These are phyloP conservation scores for Ramaria rubella DNA, from an alignment of 768 basidiomycete species.

Conservation along the genomic window DNA sequence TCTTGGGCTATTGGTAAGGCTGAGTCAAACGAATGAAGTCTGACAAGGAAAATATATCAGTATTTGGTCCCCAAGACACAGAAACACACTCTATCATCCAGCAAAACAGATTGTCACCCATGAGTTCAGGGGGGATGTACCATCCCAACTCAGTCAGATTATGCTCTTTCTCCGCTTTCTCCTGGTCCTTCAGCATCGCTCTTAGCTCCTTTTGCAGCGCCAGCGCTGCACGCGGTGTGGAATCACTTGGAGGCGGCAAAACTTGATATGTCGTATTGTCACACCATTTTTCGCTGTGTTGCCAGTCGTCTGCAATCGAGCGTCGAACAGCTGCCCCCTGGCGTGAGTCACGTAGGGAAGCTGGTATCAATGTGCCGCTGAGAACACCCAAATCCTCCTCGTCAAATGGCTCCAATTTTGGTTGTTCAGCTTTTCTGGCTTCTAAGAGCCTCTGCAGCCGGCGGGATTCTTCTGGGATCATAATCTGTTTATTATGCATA, in stretches of 20 bases:
- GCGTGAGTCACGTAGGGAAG: neutral
- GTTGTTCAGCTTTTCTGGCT: constrained; percentile 32
- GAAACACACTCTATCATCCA: constrained; percentile 54
- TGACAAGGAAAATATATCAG: constrained; percentile 10
- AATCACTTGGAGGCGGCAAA: constrained; percentile 55
- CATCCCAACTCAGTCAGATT: constrained; percentile 56
- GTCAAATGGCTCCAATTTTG: constrained; percentile 39
- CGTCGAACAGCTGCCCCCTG: neutral
- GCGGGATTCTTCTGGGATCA: constrained; percentile 53
- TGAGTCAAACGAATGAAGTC: constrained; percentile 59
- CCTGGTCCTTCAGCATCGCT: constrained; percentile 55
- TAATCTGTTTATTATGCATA: constrained; percentile 28
- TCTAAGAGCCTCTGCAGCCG: constrained; percentile 44
- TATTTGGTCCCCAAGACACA: neutral
- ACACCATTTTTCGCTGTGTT: constrained; percentile 47
- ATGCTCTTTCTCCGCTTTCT: constrained; percentile 24
- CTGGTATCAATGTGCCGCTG: constrained; percentile 13
- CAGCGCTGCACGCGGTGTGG: constrained; percentile 46
- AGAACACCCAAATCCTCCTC: constrained; percentile 45
- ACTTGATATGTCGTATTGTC: constrained; percentile 35
- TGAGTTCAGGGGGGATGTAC: constrained; percentile 62
- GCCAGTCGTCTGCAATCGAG: constrained; percentile 43
- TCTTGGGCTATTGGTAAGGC: constrained; percentile 56
- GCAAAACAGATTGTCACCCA: constrained; percentile 62
- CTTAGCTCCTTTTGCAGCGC: constrained; percentile 58